Evolutionary conservation across 768 basidiomycete genomes (phyloP), one percentile per base, ranked within the genome.

Genomic region (Pulveroboletus ravenelii): DNA sequence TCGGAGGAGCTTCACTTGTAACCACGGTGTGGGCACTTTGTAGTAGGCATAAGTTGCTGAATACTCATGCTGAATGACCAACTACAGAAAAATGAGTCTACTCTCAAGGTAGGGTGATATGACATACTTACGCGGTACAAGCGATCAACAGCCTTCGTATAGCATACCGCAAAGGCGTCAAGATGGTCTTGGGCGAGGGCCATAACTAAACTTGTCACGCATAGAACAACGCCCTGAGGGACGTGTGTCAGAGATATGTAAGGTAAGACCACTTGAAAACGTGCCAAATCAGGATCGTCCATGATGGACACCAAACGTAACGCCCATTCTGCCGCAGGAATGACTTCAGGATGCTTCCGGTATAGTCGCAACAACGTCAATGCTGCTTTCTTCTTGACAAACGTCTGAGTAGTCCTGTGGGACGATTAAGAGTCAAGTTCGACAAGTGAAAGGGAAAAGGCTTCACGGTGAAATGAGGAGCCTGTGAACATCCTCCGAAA

Each of bases 361-460:
- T 98, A 98, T 34, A 99, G 72, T 45, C 96, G 79, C 27, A 99
- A 77, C 27, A 98, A 69, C 0, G 96, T 98, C 51, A 99, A 71
- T 1, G 96, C 96, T 2, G 96, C 95, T 68, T 99, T 99, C 74
- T 99, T 99, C 76, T 93, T 94, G 47, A 98, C 96, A 60, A 99
- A 97, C 41, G 76, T 89, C 58, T 87, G 85, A 1, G 95, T 97
- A 17, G 94, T 97, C 39, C 95, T 98, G 54, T 12, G 40, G 49
- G 20, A 43, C 10, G 29, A 45, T 65, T 8, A 60, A 51, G 29
- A 32, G 9, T 14, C 45, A 65, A 56, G 48, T 52, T 23, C 27
- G 41, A 47, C 18, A 31, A 6, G 31, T 43, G 35, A 37, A 41
- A 12, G 32, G 47, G 30, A 51, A 39, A 32, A 10, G 42, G 40